Conservation (phyloP, 2,329 filamentous ascomycete genomes). For the Trichoderma aggressivum region DNA sequence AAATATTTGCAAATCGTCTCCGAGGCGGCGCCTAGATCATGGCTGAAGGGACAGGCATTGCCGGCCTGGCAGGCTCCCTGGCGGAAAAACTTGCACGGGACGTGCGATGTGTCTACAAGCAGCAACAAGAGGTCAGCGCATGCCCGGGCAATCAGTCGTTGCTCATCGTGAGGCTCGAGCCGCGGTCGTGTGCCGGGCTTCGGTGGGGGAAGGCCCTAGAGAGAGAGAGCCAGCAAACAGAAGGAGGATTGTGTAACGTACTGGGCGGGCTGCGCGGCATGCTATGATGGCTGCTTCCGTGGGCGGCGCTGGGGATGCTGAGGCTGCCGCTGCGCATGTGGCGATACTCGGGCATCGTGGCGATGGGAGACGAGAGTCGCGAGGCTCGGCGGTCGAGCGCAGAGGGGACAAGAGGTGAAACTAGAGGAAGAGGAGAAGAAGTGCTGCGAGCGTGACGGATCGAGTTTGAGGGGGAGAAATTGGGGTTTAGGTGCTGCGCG, state of each 20-base stretch:
- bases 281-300: slow-evolving; percentile 28
- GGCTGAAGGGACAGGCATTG: slow-evolving; percentile 91
- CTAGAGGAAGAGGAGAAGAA: slow-evolving; percentile 19
- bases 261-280: slow-evolving; percentile 59
- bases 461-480: slow-evolving; percentile 12
- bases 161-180: background rate
- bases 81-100: slow-evolving; percentile 99
- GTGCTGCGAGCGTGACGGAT: slow-evolving; percentile 19
- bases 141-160: background rate
- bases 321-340: slow-evolving; percentile 58
- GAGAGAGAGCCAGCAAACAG: background rate
- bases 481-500: slow-evolving; percentile 14
- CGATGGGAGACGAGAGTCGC: slow-evolving; percentile 18
- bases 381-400: slow-evolving; percentile 15
- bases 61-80: slow-evolving; percentile 96
- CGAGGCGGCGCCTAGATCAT: slow-evolving; percentile 79
- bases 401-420: slow-evolving; percentile 7
- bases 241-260: slow-evolving; percentile 34
- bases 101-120: slow-evolving; percentile 80
- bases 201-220: slow-evolving; percentile 11
- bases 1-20: slow-evolving; percentile 99
- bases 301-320: slow-evolving; percentile 42
- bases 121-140: slow-evolving; percentile 20
- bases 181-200: slow-evolving; percentile 16
- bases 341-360: slow-evolving; percentile 50